These are phyloP conservation scores for Ashbya aceris DNA, from an alignment of 1,139 yeast species.

Conservation along the genomic window DNA sequence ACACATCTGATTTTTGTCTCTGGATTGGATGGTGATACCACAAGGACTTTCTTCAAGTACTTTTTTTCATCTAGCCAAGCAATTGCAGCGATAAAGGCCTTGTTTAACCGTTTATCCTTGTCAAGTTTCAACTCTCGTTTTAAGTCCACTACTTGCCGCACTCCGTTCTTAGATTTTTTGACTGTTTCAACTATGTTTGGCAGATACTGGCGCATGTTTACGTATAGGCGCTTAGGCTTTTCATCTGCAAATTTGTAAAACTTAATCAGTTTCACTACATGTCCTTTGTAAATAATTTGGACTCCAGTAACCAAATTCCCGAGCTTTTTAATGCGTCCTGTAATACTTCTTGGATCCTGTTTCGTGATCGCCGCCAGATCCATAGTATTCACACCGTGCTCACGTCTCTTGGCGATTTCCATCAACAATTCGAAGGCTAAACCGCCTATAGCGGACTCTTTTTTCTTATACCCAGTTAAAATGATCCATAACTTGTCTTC, in stretches of 20 bases:
- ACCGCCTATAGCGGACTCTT: constrained; percentile 35
- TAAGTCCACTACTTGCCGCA: constrained; percentile 59
- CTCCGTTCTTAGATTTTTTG: constrained; percentile 56
- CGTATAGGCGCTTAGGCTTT: constrained; percentile 22
- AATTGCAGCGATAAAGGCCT: constrained; percentile 45
- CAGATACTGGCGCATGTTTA: constrained; percentile 34
- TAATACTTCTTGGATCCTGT: constrained; percentile 66
- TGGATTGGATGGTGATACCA: constrained; percentile 42
- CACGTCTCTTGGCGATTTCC: constrained; percentile 45
- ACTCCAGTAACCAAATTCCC: constrained; percentile 40
- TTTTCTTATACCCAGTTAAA: constrained; percentile 35
- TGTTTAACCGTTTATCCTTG: constrained; percentile 35
- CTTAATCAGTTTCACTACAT: constrained; percentile 43
- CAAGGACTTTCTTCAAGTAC: constrained; percentile 48
- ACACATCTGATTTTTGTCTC: constrained; percentile 46
- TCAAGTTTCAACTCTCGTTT: constrained; percentile 53
- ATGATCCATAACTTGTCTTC: constrained; percentile 35
- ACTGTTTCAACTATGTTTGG: constrained; percentile 43
- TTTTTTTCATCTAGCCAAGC: constrained; percentile 44
- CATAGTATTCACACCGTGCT: constrained; percentile 48
- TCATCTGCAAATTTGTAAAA: constrained; percentile 35
- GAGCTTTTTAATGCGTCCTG: constrained; percentile 49
- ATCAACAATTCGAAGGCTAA: constrained; percentile 37
- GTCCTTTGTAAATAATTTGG: constrained; percentile 36
- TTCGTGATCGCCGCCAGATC: constrained; percentile 46